phyloP scores from a whole-genome alignment of 2,329 filamentous ascomycete species.

The Stagonosporopsis chrysanthemi region DNA sequence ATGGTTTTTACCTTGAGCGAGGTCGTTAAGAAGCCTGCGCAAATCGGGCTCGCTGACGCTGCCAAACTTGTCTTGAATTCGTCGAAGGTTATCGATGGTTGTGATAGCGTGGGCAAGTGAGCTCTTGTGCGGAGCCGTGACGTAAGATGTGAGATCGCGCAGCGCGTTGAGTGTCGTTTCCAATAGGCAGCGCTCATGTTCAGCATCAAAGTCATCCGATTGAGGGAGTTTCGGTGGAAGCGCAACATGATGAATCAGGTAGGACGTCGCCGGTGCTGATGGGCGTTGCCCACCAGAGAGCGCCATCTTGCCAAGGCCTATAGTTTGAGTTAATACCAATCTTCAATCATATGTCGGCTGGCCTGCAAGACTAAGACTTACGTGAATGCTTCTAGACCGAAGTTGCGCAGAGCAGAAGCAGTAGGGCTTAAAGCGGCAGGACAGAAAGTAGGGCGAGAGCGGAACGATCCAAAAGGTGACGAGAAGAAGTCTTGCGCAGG shows the following conservation, averaged over 20 bases:
- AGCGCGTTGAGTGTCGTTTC: slow-evolving; percentile 21
- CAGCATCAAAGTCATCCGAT: slow-evolving; percentile 31
- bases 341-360: too few species aligned
- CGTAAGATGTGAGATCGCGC: slow-evolving; percentile 15
- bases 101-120: slow-evolving; percentile 17
- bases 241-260: slow-evolving; percentile 54
- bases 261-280: slow-evolving; percentile 11
- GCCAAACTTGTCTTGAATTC: slow-evolving; percentile 17
- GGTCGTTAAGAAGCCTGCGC: slow-evolving; percentile 24
- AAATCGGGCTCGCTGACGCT: slow-evolving; percentile 24
- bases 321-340: not conserved
- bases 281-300: slow-evolving; percentile 2
- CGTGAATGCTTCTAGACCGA: too few species aligned
- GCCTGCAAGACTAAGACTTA: not conserved
- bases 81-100: slow-evolving; percentile 25
- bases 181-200: slow-evolving; percentile 26
- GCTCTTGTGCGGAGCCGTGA: not conserved
- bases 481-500: not conserved
- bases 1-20: slow-evolving; percentile 8
- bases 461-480: not conserved
- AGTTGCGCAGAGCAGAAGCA: not conserved
- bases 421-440: not conserved
- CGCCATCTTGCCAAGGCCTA: slow-evolving; percentile 10
- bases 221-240: slow-evolving; percentile 59
- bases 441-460: too few species aligned